Conservation (phyloP, 306 rosid genomes). For the Prunus kanzakura region DNA sequence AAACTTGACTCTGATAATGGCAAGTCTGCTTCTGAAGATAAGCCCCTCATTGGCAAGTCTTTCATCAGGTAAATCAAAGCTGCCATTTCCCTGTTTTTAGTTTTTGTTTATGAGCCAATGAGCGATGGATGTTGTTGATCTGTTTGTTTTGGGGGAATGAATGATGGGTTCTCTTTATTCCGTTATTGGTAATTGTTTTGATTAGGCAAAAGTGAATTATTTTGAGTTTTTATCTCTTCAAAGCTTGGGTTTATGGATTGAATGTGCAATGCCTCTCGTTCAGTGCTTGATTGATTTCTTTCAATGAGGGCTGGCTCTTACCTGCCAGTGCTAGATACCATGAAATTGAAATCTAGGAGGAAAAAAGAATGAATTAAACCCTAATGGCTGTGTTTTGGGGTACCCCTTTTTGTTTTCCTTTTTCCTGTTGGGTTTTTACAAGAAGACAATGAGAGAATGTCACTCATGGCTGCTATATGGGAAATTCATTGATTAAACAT, state of each 20-base stretch:
- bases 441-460: not conserved
- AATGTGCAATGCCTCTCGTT: not conserved
- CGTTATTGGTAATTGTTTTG: not conserved
- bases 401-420: not conserved
- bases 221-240: not conserved
- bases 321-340: not conserved
- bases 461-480: conserved; percentile 1
- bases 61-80: conserved; percentile 51
- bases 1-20: conserved; percentile 20
- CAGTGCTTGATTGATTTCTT: not conserved
- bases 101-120: not conserved
- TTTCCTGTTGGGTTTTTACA: not conserved
- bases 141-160: conserved; percentile 17
- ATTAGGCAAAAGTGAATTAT: not conserved
- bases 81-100: not conserved
- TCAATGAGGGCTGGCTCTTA: not conserved
- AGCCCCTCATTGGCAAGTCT: conserved; percentile 57
- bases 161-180: conserved; percentile 5
- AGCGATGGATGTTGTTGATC: conserved; percentile 20
- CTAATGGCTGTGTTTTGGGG: not conserved
- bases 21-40: conserved; percentile 42
- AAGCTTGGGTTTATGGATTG: not conserved
- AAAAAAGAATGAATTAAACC: not conserved
- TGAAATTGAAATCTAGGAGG: not conserved
- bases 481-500: not conserved